These are phyloP conservation scores for Vitis vinifera DNA, from an alignment of 164 flowering plant genomes.

Conservation along the genomic window DNA sequence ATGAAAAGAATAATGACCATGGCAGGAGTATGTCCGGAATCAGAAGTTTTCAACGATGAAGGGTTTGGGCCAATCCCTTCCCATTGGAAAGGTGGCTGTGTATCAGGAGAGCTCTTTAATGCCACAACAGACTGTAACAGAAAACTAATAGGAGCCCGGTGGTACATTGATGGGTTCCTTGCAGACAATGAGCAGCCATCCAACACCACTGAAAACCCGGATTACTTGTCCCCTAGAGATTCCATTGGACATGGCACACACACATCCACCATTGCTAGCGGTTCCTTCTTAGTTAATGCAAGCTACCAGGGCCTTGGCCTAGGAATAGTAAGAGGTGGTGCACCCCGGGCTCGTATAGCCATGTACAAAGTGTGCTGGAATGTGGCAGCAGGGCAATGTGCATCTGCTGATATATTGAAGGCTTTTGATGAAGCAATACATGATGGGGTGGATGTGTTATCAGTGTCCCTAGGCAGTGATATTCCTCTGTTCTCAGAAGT, in stretches of 20 bases:
- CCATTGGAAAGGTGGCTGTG: slow-evolving; percentile 47
- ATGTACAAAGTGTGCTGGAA: slow-evolving; percentile 48
- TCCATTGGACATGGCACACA: slow-evolving; percentile 46
- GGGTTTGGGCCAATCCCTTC: slow-evolving; percentile 43
- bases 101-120: slow-evolving; percentile 33
- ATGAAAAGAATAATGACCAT: no score
- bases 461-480: slow-evolving; percentile 30
- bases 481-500: slow-evolving; percentile 25
- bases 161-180: slow-evolving; percentile 23
- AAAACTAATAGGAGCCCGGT: slow-evolving; percentile 44
- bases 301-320: slow-evolving; percentile 27
- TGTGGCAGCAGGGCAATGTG: slow-evolving; percentile 26
- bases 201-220: slow-evolving; percentile 10
- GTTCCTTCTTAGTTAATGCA: slow-evolving; percentile 24
- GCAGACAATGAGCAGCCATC: slow-evolving; percentile 17
- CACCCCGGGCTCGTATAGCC: slow-evolving; percentile 48
- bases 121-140: slow-evolving; percentile 26
- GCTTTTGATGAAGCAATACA: slow-evolving; percentile 45
- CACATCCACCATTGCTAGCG: slow-evolving; percentile 32
- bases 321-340: slow-evolving; percentile 43
- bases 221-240: slow-evolving; percentile 37
- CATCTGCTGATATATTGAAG: slow-evolving; percentile 30
- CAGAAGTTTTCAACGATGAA: slow-evolving; percentile 32
- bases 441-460: slow-evolving; percentile 48
- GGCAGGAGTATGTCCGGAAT: slow-evolving; percentile 56